Evolutionary conservation across 768 basidiomycete species (phyloP).

Genomic region (Daedaleopsis sinensis): DNA sequence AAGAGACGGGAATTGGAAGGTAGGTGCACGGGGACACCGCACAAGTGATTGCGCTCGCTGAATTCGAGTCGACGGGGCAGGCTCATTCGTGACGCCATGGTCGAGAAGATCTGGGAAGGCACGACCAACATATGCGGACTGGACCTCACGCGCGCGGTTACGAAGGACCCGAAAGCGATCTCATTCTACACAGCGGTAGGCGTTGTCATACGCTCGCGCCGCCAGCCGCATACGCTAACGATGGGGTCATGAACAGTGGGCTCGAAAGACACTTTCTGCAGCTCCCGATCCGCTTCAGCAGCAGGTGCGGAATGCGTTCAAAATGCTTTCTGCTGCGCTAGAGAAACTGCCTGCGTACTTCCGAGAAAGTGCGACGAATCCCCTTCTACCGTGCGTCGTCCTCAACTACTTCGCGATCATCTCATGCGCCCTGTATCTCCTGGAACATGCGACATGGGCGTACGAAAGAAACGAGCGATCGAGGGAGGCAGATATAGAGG

Average conservation of each 20-base stretch:
- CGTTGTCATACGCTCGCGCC: conserved; percentile 11
- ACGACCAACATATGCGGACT: conserved; percentile 68
- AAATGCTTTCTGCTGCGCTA: not conserved
- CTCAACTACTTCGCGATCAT: conserved; percentile 60
- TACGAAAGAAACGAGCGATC: conserved; percentile 25
- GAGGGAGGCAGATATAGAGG: conserved; percentile 49
- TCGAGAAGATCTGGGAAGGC: conserved; percentile 87
- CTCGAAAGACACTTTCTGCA: not conserved
- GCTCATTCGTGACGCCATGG: conserved; percentile 65
- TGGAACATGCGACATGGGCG: conserved; percentile 75
- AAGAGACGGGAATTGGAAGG: conserved; percentile 73
- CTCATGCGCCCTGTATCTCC: conserved; percentile 55
- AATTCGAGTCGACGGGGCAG: conserved; percentile 26
- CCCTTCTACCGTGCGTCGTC: conserved; percentile 57
- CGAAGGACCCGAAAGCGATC: conserved; percentile 43
- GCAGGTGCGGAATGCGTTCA: not conserved
- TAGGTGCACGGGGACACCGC: conserved; percentile 22
- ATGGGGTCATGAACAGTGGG: conserved; percentile 26
- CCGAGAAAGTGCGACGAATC: conserved; percentile 37
- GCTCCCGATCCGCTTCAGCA: not conserved
- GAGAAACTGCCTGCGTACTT: conserved; percentile 40
- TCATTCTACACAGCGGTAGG: conserved; percentile 53
- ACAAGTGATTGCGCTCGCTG: not conserved
- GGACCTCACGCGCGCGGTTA: conserved; percentile 61
- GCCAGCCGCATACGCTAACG: conserved; percentile 31